Percentiles rank a stretch among this genome's conserved stretches.
Evolutionary conservation across 176 grass and related monocot species (phyloP).

Genomic region (Oryza glumipatula): DNA sequence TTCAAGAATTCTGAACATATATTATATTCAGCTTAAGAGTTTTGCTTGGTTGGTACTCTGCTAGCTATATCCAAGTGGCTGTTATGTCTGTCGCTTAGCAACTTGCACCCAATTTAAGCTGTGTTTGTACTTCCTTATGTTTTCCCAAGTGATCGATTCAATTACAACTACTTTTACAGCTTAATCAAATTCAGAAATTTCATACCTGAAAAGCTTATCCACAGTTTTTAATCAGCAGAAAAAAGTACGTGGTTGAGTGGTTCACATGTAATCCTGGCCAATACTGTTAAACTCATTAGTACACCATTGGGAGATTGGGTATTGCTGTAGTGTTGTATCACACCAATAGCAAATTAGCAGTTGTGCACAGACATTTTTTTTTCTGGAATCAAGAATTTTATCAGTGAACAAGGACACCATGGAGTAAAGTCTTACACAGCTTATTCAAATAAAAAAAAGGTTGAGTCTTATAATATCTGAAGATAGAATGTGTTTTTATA

Average conservation of each 20-base stretch:
- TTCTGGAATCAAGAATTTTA: background rate
- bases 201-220: background rate
- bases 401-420: conserved; percentile 19
- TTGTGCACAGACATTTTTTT: background rate
- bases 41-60: conserved; percentile 20
- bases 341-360: background rate
- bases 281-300: background rate
- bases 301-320: background rate
- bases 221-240: conserved; percentile 6
- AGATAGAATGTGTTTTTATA: conserved; percentile 27
- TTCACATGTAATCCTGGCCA: conserved; percentile 8
- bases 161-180: background rate
- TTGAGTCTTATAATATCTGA: conserved; percentile 43
- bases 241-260: background rate
- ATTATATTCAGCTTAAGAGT: background rate
- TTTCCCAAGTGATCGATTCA: background rate
- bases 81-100: conserved; percentile 16
- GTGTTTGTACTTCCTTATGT: background rate
- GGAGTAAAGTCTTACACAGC: background rate
- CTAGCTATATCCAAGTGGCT: background rate
- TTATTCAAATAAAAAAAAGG: background rate
- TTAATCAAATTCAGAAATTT: conserved; percentile 1
- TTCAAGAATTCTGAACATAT: background rate
- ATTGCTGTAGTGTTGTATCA: background rate
- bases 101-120: conserved; percentile 4